Conservation (phyloP, 805 yeast genomes). For the Scheffersomyces lignosus region DNA sequence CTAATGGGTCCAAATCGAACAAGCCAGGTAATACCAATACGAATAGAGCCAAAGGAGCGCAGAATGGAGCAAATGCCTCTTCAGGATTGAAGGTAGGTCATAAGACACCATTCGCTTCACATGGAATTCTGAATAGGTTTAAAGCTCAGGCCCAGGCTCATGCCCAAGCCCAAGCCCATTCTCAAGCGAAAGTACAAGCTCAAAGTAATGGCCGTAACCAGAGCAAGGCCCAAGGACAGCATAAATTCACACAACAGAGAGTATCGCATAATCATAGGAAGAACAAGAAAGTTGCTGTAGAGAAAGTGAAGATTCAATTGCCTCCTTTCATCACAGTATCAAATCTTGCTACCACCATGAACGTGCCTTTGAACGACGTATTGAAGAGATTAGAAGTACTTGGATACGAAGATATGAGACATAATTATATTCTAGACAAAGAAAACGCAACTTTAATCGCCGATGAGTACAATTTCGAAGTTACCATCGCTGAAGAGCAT, state of each 20-base stretch:
- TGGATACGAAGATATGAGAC: conserved; percentile 73
- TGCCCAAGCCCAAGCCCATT: background rate
- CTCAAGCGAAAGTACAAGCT: too few relatives aligned
- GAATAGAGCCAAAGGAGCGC: background rate
- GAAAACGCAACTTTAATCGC: conserved; percentile 87
- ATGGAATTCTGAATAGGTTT: background rate
- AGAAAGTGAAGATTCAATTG: conserved; percentile 40
- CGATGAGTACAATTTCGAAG: conserved; percentile 81
- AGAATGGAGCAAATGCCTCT: background rate
- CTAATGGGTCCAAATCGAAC: too few relatives aligned
- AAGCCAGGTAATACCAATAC: background rate
- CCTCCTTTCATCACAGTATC: conserved; percentile 82
- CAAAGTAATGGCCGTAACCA: background rate
- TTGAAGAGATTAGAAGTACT: conserved; percentile 57
- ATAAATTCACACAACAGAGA: background rate
- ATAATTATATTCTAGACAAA: conserved; percentile 77
- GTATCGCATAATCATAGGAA: conserved; percentile 1
- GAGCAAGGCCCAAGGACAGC: conserved; percentile 1
- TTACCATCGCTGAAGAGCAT: conserved; percentile 52
- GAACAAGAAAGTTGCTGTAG: conserved; percentile 8
- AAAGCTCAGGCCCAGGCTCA: background rate
- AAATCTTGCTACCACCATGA: conserved; percentile 70
- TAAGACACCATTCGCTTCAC: background rate
- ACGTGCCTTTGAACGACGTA: conserved; percentile 62
- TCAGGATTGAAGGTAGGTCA: background rate